Evolutionary conservation across 2,329 filamentous ascomycete genomes (phyloP).

Genomic region (Whalleya microplaca): DNA sequence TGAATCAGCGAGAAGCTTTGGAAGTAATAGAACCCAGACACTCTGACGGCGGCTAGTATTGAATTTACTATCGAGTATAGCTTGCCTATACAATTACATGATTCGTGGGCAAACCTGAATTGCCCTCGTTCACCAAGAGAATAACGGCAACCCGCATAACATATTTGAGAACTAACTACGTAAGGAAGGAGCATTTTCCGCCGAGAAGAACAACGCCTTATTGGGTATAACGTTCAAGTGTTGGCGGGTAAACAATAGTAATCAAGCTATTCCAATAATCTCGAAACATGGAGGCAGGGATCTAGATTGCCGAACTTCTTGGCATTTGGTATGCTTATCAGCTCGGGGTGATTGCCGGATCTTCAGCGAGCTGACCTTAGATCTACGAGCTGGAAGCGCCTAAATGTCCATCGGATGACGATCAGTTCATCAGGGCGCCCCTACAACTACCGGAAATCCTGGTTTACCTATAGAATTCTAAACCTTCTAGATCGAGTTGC

Average conservation of each 20-base stretch:
- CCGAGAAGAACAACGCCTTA: not conserved
- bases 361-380: conserved; percentile 15
- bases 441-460: not conserved
- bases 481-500: not conserved
- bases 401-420: not conserved
- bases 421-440: not conserved
- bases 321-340: conserved; percentile 23
- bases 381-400: not conserved
- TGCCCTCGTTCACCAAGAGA: not conserved
- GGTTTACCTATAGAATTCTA: not conserved
- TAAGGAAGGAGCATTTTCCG: not conserved
- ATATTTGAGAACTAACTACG: not conserved
- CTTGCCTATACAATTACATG: not conserved
- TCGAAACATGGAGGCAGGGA: conserved; percentile 19
- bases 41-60: not conserved
- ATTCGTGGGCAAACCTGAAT: not conserved
- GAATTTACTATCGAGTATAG: not conserved
- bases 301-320: conserved; percentile 21
- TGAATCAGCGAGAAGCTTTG: too few relatives aligned
- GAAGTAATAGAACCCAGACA: not conserved
- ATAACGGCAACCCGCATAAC: not conserved
- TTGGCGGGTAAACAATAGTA: conserved; percentile 5
- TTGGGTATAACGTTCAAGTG: not conserved
- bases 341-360: conserved; percentile 16
- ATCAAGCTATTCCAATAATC: conserved; percentile 9